Conservation (phyloP, 2,329 filamentous ascomycete species). For the Ophiostoma pallidulum region DNA sequence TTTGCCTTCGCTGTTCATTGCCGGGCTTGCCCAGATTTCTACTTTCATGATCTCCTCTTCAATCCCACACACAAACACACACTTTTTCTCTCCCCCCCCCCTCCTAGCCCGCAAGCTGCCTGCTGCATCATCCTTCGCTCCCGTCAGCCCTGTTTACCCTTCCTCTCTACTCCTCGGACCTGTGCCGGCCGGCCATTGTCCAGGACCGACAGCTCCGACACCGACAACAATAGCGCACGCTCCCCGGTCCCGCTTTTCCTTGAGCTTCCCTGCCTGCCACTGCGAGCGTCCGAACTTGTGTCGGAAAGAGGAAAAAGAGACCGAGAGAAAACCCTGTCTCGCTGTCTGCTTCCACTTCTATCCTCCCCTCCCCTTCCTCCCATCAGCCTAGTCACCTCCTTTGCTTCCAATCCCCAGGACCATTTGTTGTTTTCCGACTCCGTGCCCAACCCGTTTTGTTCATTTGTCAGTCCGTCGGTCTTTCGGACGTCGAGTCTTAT, state of each 20-base stretch:
- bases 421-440: neutral
- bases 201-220: slow-evolving; percentile 1
- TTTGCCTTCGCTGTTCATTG: too few relatives aligned
- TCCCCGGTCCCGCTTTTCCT: slow-evolving; percentile 3
- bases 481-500: slow-evolving; percentile 1
- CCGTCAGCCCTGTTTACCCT: neutral
- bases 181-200: slow-evolving; percentile 3
- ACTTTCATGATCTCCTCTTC: too few relatives aligned
- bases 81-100: too few relatives aligned
- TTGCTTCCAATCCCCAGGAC: neutral
- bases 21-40: too few relatives aligned
- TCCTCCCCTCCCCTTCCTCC: neutral
- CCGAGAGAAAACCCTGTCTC: slow-evolving; percentile 4
- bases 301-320: neutral
- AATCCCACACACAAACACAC: too few relatives aligned
- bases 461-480: neutral
- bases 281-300: slow-evolving; percentile 1
- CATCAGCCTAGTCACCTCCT: too few relatives aligned
- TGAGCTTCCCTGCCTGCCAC: slow-evolving; percentile 4
- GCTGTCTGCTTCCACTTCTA: too few relatives aligned
- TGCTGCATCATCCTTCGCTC: too few relatives aligned
- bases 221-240: slow-evolving; percentile 4
- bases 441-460: neutral
- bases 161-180: neutral
- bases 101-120: too few relatives aligned